A percentile compares a stretch with the other conserved stretches of the same genome.
These are phyloP conservation scores for Neurospora sublineolata DNA, from an alignment of 495 filamentous ascomycete genomes.

Conservation along the genomic window DNA sequence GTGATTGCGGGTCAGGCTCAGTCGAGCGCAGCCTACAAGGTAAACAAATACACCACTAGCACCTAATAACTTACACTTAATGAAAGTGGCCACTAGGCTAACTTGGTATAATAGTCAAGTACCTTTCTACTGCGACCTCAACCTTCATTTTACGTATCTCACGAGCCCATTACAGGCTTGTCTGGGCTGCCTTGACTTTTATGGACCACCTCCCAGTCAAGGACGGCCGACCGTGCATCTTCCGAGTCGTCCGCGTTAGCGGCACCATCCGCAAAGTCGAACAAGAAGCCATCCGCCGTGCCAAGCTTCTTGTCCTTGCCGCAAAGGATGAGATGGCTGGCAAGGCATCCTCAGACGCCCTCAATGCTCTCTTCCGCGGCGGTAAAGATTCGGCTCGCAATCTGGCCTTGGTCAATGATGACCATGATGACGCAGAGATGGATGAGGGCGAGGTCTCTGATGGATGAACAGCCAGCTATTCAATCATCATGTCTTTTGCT, in stretches of 20 bases:
- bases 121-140: conserved; percentile 81
- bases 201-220: conserved; percentile 57
- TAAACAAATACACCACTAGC: conserved; percentile 25
- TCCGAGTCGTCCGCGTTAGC: conserved; percentile 80
- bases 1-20: conserved; percentile 77
- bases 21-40: conserved; percentile 53
- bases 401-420: conserved; percentile 26
- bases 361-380: conserved; percentile 32
- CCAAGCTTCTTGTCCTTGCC: conserved; percentile 56
- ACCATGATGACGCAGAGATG: conserved; percentile 35
- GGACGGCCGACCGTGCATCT: conserved; percentile 52
- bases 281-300: conserved; percentile 72
- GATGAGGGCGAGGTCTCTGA: conserved; percentile 35
- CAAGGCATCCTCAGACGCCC: conserved; percentile 19
- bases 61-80: not conserved
- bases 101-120: conserved; percentile 57
- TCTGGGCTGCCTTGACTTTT: conserved; percentile 82
- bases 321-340: conserved; percentile 36
- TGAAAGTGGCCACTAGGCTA: not conserved
- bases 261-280: conserved; percentile 90
- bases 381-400: conserved; percentile 22
- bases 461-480: conserved; percentile 4
- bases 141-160: conserved; percentile 80
- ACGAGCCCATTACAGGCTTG: conserved; percentile 66
- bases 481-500: conserved; percentile 13